Percentiles rank a stretch among this genome's conserved stretches.
These are phyloP conservation scores for Thelonectria discophora DNA, from an alignment of 2,329 filamentous ascomycete species.

Conservation along the genomic window DNA sequence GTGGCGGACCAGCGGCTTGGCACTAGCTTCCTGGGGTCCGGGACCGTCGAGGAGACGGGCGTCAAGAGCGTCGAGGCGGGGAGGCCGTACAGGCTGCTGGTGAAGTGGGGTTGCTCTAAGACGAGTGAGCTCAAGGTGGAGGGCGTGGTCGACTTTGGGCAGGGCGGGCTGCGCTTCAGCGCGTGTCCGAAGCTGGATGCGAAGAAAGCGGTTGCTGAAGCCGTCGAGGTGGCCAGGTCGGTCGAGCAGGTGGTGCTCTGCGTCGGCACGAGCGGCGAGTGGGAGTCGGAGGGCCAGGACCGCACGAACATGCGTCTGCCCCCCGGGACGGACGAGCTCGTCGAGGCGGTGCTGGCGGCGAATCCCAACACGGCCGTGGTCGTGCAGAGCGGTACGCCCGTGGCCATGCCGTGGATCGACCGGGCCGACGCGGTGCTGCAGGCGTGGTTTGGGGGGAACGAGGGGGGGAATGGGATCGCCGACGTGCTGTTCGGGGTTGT, in stretches of 20 bases:
- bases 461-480: constrained; percentile 30
- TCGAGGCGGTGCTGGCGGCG: constrained; percentile 23
- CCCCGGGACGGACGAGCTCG: constrained; percentile 24
- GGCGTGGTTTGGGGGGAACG: constrained; percentile 34
- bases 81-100: constrained; percentile 22
- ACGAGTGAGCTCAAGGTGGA: constrained; percentile 22
- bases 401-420: constrained; percentile 31
- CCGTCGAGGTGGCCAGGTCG: constrained; percentile 21
- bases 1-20: constrained; percentile 42
- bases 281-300: constrained; percentile 31
- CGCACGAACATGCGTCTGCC: constrained; percentile 30
- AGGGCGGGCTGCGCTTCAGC: constrained; percentile 28
- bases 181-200: constrained; percentile 28
- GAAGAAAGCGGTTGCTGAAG: constrained; percentile 16
- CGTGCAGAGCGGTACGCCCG: constrained; percentile 31
- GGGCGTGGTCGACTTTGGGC: constrained; percentile 28
- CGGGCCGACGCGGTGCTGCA: constrained; percentile 22
- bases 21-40: constrained; percentile 48
- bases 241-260: constrained; percentile 32
- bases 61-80: constrained; percentile 23
- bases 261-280: constrained; percentile 28
- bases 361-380: constrained; percentile 29
- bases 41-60: constrained; percentile 45
- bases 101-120: constrained; percentile 26
- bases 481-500: constrained; percentile 32